phyloP scores from a whole-genome alignment of 805 yeast species.

The Scheffersomyces amazonensis region DNA sequence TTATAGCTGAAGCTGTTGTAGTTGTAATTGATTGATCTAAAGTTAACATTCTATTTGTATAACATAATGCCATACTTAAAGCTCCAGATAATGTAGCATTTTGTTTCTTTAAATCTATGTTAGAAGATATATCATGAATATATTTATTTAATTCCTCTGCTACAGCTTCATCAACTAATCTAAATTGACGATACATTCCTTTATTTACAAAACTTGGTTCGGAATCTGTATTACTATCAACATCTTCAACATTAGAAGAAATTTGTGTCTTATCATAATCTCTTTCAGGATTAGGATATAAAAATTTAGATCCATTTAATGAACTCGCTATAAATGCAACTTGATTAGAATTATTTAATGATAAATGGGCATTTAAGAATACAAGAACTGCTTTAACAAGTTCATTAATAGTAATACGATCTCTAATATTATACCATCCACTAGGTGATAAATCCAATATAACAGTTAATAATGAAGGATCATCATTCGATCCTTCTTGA shows the following conservation, averaged over 20 bases:
- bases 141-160: conserved; percentile 50
- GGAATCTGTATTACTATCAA: conserved; percentile 4
- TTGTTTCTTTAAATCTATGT: conserved; percentile 31
- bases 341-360: conserved; percentile 78
- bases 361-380: conserved; percentile 81
- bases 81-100: conserved; percentile 69
- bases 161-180: conserved; percentile 72
- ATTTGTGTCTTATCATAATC: conserved; percentile 10
- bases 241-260: conserved; percentile 13
- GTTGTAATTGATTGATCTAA: conserved; percentile 45
- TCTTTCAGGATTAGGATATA: conserved; percentile 56
- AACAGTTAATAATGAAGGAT: conserved; percentile 75
- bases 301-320: conserved; percentile 61
- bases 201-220: conserved; percentile 36
- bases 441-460: conserved; percentile 75
- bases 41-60: conserved; percentile 65
- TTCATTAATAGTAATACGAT: conserved; percentile 51
- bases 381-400: conserved; percentile 68
- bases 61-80: conserved; percentile 74
- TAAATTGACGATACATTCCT: conserved; percentile 84
- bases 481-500: conserved; percentile 31
- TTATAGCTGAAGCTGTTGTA: conserved; percentile 42
- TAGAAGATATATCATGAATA: conserved; percentile 13
- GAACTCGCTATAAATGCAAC: conserved; percentile 81
- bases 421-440: conserved; percentile 55